Evolutionary conservation across 331 rosid species (phyloP).

Genomic region (Spiraea crenata): DNA sequence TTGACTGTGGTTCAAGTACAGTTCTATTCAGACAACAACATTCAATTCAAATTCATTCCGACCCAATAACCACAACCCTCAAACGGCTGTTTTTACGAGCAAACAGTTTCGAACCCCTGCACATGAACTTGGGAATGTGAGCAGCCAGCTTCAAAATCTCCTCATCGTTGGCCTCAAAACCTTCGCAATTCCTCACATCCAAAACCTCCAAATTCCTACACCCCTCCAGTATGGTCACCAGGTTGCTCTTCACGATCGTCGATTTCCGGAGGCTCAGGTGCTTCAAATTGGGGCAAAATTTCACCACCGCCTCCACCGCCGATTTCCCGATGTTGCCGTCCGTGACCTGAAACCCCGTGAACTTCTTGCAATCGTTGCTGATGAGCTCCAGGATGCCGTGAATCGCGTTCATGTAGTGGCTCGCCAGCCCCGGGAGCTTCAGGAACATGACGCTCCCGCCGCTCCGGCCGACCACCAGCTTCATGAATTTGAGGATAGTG

Average conservation of each 20-base stretch:
- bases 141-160: not conserved
- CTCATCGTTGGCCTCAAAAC: not conserved
- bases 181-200: not conserved
- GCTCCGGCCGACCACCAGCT: not conserved
- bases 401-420: not conserved
- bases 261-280: not conserved
- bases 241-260: not conserved
- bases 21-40: no score
- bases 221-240: not conserved
- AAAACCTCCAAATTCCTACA: not conserved
- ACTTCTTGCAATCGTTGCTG: not conserved
- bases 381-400: not conserved
- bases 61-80: no score
- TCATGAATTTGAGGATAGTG: not conserved
- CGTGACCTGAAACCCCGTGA: not conserved
- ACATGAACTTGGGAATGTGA: not conserved
- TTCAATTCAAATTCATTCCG: no score
- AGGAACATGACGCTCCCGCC: not conserved
- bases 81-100: not conserved
- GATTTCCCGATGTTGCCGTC: not conserved
- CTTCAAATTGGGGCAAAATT: not conserved
- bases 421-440: not conserved
- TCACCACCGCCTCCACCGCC: not conserved
- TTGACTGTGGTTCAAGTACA: no score
- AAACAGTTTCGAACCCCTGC: not conserved